Evolutionary conservation across 257 asterid genomes (phyloP).

Genomic region (Solanum neorickii): DNA sequence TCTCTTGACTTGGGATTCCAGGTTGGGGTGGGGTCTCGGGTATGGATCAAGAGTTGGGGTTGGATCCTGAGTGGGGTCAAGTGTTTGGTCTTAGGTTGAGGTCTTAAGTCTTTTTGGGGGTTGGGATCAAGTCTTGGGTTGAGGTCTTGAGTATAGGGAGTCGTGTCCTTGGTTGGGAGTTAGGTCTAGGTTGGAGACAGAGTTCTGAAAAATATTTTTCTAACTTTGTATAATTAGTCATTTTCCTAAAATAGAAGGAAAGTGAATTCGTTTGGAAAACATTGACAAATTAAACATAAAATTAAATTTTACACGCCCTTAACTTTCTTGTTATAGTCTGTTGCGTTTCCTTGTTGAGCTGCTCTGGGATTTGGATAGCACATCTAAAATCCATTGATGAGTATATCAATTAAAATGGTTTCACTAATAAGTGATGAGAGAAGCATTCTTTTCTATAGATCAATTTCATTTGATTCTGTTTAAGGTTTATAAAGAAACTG

Average conservation of each 20-base stretch:
- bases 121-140: background rate
- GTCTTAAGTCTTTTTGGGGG: background rate
- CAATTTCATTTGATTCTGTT: background rate
- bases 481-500: background rate
- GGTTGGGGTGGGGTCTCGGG: background rate
- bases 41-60: background rate
- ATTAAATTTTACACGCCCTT: background rate
- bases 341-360: background rate
- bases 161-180: background rate
- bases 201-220: background rate
- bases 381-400: background rate
- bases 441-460: background rate
- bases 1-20: background rate
- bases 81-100: background rate
- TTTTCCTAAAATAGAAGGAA: background rate
- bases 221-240: background rate
- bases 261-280: background rate
- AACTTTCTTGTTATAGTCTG: background rate
- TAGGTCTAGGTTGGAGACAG: background rate
- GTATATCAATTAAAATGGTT: too few relatives aligned
- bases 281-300: background rate
- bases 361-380: background rate
- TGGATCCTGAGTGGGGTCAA: background rate
- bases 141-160: background rate
- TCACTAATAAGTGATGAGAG: background rate